Evolutionary conservation across 2,329 filamentous ascomycete species (phyloP).

Genomic region (Xylariaceae sp.): DNA sequence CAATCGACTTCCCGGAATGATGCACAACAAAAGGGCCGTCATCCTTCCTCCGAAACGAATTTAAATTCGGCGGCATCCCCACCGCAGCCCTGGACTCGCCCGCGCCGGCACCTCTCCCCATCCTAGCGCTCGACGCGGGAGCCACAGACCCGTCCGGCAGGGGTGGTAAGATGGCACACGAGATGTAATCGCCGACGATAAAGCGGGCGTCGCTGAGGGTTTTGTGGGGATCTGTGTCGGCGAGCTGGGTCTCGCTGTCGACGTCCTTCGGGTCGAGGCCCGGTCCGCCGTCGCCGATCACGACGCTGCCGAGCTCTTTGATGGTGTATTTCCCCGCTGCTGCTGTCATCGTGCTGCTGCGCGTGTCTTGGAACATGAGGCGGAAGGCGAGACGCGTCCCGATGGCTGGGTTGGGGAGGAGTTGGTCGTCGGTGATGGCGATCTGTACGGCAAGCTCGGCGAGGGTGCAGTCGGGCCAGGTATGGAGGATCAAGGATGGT

Average conservation of each 20-base stretch:
- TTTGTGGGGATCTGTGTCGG: slow-evolving; percentile 56
- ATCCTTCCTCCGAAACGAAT: no score
- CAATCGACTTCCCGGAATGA: no score
- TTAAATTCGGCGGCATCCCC: slow-evolving; percentile 20
- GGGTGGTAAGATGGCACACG: slow-evolving; percentile 75
- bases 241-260: slow-evolving; percentile 36
- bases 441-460: slow-evolving; percentile 77
- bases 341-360: slow-evolving; percentile 7
- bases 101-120: slow-evolving; percentile 38
- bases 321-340: slow-evolving; percentile 67
- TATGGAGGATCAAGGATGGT: slow-evolving; percentile 74
- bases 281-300: slow-evolving; percentile 61
- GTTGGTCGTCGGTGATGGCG: slow-evolving; percentile 51
- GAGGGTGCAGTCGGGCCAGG: slow-evolving; percentile 78
- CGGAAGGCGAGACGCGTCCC: slow-evolving; percentile 87
- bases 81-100: slow-evolving; percentile 33
- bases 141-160: slow-evolving; percentile 70
- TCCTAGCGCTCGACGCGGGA: slow-evolving; percentile 50
- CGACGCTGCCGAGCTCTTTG: slow-evolving; percentile 78
- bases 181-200: slow-evolving; percentile 84
- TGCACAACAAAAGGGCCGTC: no score
- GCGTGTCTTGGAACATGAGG: slow-evolving; percentile 76
- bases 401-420: slow-evolving; percentile 69
- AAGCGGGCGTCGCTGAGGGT: slow-evolving; percentile 75
- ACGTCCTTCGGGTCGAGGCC: slow-evolving; percentile 30